phyloP scores from a whole-genome alignment of 495 filamentous ascomycete species.

The Hypoxylon intermedium region DNA sequence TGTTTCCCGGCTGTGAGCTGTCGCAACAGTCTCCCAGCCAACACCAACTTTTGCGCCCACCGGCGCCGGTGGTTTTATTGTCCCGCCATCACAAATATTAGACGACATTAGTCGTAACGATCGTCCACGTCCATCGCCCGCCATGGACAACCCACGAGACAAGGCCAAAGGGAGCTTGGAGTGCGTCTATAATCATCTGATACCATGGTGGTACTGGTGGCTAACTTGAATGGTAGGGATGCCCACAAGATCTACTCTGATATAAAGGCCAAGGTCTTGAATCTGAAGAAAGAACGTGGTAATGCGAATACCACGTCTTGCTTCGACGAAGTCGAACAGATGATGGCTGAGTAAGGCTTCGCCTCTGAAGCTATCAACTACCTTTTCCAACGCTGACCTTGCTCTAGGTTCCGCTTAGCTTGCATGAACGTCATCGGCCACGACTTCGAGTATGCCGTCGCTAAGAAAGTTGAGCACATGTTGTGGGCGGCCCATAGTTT shows the following conservation, averaged over 20 bases:
- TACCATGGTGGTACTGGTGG: background rate
- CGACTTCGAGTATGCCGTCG: conserved; percentile 73
- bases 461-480: conserved; percentile 66
- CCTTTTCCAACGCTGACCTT: conserved; percentile 28
- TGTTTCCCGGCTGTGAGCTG: conserved; percentile 40
- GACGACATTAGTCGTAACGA: conserved; percentile 6
- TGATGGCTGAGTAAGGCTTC: conserved; percentile 41
- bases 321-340: conserved; percentile 41
- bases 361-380: conserved; percentile 22
- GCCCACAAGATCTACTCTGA: conserved; percentile 43
- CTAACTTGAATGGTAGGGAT: conserved; percentile 32
- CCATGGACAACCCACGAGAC: conserved; percentile 38
- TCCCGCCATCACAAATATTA: conserved; percentile 10
- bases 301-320: conserved; percentile 35
- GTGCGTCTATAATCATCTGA: conserved; percentile 32
- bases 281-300: conserved; percentile 36
- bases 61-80: conserved; percentile 21
- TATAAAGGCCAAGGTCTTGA: conserved; percentile 36
- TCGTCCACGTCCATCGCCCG: conserved; percentile 4
- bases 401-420: conserved; percentile 67
- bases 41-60: conserved; percentile 26
- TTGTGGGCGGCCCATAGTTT: conserved; percentile 83
- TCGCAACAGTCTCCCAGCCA: conserved; percentile 35
- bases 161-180: conserved; percentile 39
- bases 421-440: conserved; percentile 75